Base-by-base conservation (phyloP, 2,329 filamentous ascomycete species). In the Colletotrichum sp. region DNA sequence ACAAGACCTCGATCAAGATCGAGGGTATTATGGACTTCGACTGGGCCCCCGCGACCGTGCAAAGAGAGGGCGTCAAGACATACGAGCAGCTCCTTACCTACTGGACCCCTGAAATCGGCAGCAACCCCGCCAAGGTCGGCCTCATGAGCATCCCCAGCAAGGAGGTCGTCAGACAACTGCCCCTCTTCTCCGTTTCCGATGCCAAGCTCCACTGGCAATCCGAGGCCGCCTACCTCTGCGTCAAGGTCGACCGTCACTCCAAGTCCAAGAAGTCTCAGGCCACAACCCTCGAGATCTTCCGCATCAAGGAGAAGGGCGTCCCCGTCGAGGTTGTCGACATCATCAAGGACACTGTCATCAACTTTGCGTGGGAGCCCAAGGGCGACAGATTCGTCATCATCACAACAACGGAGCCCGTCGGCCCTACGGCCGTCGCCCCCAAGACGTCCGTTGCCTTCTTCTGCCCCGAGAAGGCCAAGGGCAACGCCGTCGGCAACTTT, bases 161-260 rank as follows among this genome's bases (percentile, higher is more conserved):
- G 87, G 93, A 98, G 85, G 91, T 98, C 78, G 93, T 99, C 76
- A 93, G 97, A 80, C 97, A 96, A 6, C 91, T 98, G 81, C 99
- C 99, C 83, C 91, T 99, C 59, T 98, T 99, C 91, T 98, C 97
- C 83, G 97, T 99, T 72, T 95, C 95, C 59, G 97, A 99, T 83
- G 97, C 94, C 72, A 99, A 98, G 88, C 91, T 99, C 21, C 97
- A 99, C 89, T 99, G 97, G 97, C 97, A 99, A 86, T 98, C 95
- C 6, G 95, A 98, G 76, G 94, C 93, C 70, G 91, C 93, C 75
- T 99, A 98, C 82, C 92, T 99, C 74, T 98, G 97, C 82, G 96
- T 98, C 84, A 99, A 99, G 90, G 97, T 99, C 72, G 97, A 99
- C 84, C 91, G 97, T 77, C 97, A 99, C 89, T 98, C 95, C 84